Evolutionary conservation across 495 filamentous ascomycete species (phyloP).

Genomic region (Geopyxis carbonaria): DNA sequence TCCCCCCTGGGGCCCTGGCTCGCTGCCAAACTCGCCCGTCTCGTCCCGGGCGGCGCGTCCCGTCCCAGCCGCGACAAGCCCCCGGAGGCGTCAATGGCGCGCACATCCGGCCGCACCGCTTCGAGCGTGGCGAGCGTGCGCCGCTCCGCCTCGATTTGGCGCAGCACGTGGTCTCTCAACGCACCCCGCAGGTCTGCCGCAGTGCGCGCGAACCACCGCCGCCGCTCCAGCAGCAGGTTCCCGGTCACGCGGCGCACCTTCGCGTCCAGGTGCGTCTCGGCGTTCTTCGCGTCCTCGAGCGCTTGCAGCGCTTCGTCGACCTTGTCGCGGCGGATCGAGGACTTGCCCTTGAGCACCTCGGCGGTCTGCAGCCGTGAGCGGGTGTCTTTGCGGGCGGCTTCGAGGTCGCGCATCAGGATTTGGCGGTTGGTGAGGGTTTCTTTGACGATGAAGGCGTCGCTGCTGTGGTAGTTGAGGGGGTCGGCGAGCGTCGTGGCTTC

Average conservation of each 20-base stretch:
- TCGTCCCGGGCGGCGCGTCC: conserved; percentile 60
- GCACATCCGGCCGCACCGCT: conserved; percentile 77
- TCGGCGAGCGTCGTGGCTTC: conserved; percentile 92
- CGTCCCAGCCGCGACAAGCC: conserved; percentile 77
- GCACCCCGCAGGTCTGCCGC: conserved; percentile 58
- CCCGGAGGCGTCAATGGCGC: conserved; percentile 76
- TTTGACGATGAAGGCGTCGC: conserved; percentile 95
- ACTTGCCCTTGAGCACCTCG: conserved; percentile 69
- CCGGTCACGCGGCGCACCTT: conserved; percentile 76
- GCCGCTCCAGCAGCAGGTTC: conserved; percentile 75
- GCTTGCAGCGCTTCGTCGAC: conserved; percentile 87
- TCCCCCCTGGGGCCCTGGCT: conserved; percentile 92
- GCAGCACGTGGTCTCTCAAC: conserved; percentile 81
- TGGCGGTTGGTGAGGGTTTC: conserved; percentile 97
- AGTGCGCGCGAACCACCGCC: conserved; percentile 80
- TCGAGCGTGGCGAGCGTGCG: conserved; percentile 84
- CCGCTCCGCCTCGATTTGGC: conserved; percentile 90
- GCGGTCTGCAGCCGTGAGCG: conserved; percentile 64
- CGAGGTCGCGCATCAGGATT: conserved; percentile 85
- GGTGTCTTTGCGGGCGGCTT: conserved; percentile 69
- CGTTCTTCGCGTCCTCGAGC: conserved; percentile 66
- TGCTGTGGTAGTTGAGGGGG: conserved; percentile 85
- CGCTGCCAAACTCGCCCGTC: conserved; percentile 59
- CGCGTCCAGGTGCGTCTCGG: conserved; percentile 60
- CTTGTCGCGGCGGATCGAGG: conserved; percentile 75